Conservation (phyloP, 2,329 filamentous ascomycete species). For the Verticillium klebahnii region DNA sequence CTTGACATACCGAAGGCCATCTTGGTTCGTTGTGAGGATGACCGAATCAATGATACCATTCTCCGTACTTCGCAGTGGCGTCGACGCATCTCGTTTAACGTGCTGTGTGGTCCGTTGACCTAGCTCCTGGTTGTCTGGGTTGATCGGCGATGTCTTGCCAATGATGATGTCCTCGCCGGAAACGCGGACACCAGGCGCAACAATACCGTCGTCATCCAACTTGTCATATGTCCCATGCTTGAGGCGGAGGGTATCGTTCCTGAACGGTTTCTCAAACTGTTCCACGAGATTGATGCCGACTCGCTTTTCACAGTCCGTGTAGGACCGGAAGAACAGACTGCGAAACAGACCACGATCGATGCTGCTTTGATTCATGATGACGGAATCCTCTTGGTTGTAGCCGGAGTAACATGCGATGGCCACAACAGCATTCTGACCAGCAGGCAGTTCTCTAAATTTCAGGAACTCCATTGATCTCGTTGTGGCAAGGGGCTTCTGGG, state of each 20-base stretch:
- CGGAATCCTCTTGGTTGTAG: slow-evolving; percentile 99
- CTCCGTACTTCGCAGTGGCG: slow-evolving; percentile 89
- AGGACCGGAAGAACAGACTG: slow-evolving; percentile 95
- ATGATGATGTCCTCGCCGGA: slow-evolving; percentile 99
- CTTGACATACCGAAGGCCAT: slow-evolving; percentile 94
- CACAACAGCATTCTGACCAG: slow-evolving; percentile 96
- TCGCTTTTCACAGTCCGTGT: slow-evolving; percentile 95
- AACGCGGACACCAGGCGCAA: slow-evolving; percentile 88
- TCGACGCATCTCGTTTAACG: slow-evolving; percentile 92
- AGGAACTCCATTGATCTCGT: slow-evolving; percentile 98
- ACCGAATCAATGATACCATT: slow-evolving; percentile 96
- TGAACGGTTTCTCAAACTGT: slow-evolving; percentile 90
- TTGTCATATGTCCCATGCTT: slow-evolving; percentile 98
- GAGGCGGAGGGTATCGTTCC: slow-evolving; percentile 81
- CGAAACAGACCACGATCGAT: slow-evolving; percentile 97
- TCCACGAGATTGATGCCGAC: slow-evolving; percentile 92
- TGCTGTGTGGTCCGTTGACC: slow-evolving; percentile 88
- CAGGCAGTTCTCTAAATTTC: slow-evolving; percentile 94
- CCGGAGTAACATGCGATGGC: slow-evolving; percentile 96
- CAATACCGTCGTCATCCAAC: slow-evolving; percentile 92
- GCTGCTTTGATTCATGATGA: slow-evolving; percentile 99
- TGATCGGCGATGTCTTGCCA: slow-evolving; percentile 94
- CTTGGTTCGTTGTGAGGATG: slow-evolving; percentile 87
- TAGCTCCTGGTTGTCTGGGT: slow-evolving; percentile 86
- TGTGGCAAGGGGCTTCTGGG: slow-evolving; percentile 93